Conservation (phyloP, 2,329 filamentous ascomycete species). For the Cladobotryum mycophilum region DNA sequence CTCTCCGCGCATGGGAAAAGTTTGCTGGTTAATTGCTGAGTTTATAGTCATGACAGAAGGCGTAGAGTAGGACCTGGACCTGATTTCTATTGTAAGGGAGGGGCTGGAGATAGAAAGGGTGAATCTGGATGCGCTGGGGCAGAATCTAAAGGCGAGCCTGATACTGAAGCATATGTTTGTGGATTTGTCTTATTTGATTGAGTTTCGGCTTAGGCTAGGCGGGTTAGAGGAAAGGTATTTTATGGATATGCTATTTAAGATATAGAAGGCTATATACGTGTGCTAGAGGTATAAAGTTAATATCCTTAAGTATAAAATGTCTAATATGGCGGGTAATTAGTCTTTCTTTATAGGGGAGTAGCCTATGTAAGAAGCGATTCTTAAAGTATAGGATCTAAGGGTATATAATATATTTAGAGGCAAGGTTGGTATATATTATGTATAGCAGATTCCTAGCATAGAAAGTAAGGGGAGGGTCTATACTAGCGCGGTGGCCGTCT, state of each 20-base stretch:
- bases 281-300: constrained; percentile 59
- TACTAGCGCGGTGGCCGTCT: constrained; percentile 85
- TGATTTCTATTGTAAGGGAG: constrained; percentile 69
- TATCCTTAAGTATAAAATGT: constrained; percentile 73
- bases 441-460: constrained; percentile 87
- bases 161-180: constrained; percentile 88
- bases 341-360: constrained; percentile 53
- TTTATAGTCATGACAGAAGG: constrained; percentile 43
- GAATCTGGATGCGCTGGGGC: constrained; percentile 56
- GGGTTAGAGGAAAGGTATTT: constrained; percentile 90
- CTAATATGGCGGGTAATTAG: constrained; percentile 55
- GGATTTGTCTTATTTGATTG: constrained; percentile 80
- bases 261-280: constrained; percentile 79
- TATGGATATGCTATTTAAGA: constrained; percentile 75
- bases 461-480: constrained; percentile 89
- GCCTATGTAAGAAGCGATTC: constrained; percentile 76
- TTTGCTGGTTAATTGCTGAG: constrained; percentile 51
- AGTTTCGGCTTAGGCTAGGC: constrained; percentile 86
- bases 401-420: constrained; percentile 77
- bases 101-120: constrained; percentile 65
- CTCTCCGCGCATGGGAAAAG: constrained; percentile 53
- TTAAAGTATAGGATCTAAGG: constrained; percentile 71
- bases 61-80: constrained; percentile 54
- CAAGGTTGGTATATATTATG: constrained; percentile 91
- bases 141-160: constrained; percentile 66